A percentile compares a stretch with the other conserved stretches of the same genome.
These are phyloP conservation scores for Quercus aquifolioides DNA, from an alignment of 306 rosid genomes.

Conservation along the genomic window DNA sequence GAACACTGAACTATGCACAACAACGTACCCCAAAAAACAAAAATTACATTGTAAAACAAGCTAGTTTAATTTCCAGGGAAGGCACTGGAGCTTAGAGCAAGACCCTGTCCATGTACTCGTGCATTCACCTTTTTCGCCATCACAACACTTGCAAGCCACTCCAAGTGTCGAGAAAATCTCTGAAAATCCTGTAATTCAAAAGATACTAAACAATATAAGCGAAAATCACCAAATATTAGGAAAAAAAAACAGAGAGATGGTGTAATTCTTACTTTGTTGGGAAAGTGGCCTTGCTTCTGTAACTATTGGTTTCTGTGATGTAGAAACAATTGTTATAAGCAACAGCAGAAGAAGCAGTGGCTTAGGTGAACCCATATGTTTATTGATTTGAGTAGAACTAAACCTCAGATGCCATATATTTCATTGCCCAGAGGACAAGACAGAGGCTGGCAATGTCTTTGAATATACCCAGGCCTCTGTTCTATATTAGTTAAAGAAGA, in stretches of 20 bases:
- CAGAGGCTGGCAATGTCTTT: neutral
- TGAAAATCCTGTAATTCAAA: constrained; percentile 19
- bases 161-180: constrained; percentile 29
- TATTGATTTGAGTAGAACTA: neutral
- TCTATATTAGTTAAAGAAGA: neutral
- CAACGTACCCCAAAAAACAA: neutral
- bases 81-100: constrained; percentile 35
- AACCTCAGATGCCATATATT: neutral
- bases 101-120: constrained; percentile 21
- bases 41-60: neutral
- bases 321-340: constrained; percentile 10
- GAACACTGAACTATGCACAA: neutral
- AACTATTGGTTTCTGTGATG: constrained; percentile 15
- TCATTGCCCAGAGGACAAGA: no score
- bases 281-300: constrained; percentile 29
- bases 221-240: neutral
- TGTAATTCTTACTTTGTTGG: constrained; percentile 17
- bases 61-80: constrained; percentile 36
- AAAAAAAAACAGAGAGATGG: neutral
- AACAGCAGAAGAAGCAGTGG: constrained; percentile 19
- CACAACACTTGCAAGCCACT: constrained; percentile 41
- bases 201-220: neutral
- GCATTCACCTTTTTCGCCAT: constrained; percentile 32
- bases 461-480: neutral
- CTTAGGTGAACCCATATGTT: constrained; percentile 13